These are phyloP conservation scores for Ceratocystiopsis sp. DNA, from an alignment of 2,329 filamentous ascomycete genomes.

Conservation along the genomic window DNA sequence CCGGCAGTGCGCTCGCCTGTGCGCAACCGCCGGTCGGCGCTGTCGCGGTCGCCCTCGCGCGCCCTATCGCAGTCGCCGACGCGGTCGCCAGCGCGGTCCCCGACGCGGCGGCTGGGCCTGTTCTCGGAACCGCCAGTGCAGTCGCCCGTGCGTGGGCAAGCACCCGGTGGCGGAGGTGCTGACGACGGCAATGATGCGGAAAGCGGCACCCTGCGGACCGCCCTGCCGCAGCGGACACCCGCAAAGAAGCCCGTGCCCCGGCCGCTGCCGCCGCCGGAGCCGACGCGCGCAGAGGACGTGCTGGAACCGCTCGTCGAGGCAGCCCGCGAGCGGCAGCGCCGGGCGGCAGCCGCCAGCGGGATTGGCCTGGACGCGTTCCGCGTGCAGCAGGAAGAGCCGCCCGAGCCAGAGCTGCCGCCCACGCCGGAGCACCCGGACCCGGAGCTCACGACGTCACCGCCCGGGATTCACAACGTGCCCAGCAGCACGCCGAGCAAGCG, in stretches of 20 bases:
- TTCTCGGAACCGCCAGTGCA: constrained; percentile 1
- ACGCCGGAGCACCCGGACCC: constrained; percentile 35
- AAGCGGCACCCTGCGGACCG: neutral
- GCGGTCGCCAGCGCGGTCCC: constrained; percentile 11
- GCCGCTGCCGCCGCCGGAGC: constrained; percentile 28
- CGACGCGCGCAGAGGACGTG: constrained; percentile 24
- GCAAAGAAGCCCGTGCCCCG: constrained; percentile 26
- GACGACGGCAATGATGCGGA: no score
- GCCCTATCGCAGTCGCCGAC: constrained; percentile 1
- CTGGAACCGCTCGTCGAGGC: constrained; percentile 24
- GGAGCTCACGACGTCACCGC: constrained; percentile 35
- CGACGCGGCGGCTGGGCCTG: constrained; percentile 8
- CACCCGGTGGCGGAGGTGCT: neutral
- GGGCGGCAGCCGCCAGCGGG: no score
- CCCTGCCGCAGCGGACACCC: constrained; percentile 22
- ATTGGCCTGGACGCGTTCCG: constrained; percentile 17
- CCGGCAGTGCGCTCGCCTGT: constrained; percentile 2
- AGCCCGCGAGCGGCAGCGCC: constrained; percentile 16
- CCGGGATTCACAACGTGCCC: constrained; percentile 36
- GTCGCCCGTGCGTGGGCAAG: constrained; percentile 8
- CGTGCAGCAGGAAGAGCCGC: constrained; percentile 13
- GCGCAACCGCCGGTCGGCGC: neutral
- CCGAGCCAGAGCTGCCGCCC: constrained; percentile 49
- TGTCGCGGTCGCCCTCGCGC: neutral
- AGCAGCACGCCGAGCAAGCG: constrained; percentile 31